Evolutionary conservation across 2,329 filamentous ascomycete genomes (phyloP).

Genomic region (Botrytis squamosa): DNA sequence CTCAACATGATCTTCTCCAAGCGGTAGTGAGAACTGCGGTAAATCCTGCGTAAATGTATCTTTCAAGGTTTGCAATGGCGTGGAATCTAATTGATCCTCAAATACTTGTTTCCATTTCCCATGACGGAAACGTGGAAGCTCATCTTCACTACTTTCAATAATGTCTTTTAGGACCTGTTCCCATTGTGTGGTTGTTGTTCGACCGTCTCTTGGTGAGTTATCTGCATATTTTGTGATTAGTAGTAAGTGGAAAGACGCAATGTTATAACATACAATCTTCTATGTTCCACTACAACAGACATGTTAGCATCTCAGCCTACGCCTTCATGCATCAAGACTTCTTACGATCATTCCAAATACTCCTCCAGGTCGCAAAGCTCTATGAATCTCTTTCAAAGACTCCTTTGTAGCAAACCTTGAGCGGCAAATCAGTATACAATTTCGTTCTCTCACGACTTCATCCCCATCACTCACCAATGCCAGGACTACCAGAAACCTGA

Average conservation of each 20-base stretch:
- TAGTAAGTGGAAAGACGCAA: slow-evolving; percentile 14
- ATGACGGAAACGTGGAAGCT: slow-evolving; percentile 64
- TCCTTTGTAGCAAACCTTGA: slow-evolving; percentile 63
- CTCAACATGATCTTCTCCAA: slow-evolving; percentile 54
- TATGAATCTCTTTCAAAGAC: slow-evolving; percentile 63
- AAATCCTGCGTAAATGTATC: slow-evolving; percentile 43
- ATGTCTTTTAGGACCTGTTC: slow-evolving; percentile 61
- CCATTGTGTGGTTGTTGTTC: slow-evolving; percentile 58
- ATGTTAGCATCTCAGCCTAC: slow-evolving; percentile 2
- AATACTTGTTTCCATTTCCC: slow-evolving; percentile 64
- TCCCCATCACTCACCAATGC: slow-evolving; percentile 40
- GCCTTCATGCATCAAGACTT: not conserved
- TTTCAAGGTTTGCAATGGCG: slow-evolving; percentile 51
- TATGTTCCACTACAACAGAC: slow-evolving; percentile 57
- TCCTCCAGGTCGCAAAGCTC: slow-evolving; percentile 60
- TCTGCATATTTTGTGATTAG: slow-evolving; percentile 45
- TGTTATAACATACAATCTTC: slow-evolving; percentile 59
- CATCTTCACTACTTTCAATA: slow-evolving; percentile 55
- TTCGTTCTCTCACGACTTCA: not conserved
- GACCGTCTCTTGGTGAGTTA: slow-evolving; percentile 56
- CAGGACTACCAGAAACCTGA: slow-evolving; percentile 45
- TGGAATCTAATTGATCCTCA: slow-evolving; percentile 54
- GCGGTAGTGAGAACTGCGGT: slow-evolving; percentile 58
- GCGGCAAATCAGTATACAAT: slow-evolving; percentile 11
- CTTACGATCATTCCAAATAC: slow-evolving; percentile 58